Evolutionary conservation across 805 yeast species (phyloP).

Genomic region (Candida germanica): DNA sequence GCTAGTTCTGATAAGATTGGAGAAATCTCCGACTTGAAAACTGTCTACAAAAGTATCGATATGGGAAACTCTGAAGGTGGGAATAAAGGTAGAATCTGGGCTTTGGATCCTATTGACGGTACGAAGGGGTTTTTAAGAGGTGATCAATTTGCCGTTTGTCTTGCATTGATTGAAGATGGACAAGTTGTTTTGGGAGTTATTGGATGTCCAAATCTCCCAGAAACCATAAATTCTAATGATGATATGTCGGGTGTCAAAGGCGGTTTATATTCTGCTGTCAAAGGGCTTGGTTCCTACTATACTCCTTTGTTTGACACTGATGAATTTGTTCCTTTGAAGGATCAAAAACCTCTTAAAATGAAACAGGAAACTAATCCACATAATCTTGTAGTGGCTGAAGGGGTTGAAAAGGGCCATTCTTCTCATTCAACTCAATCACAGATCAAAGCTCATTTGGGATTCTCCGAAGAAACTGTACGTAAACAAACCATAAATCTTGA

Average conservation of each 20-base stretch:
- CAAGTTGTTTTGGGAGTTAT: constrained; percentile 85
- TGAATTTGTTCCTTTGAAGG: constrained; percentile 31
- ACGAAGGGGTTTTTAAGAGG: constrained; percentile 94
- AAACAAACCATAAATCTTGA: constrained; percentile 75
- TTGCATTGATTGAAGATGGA: constrained; percentile 85
- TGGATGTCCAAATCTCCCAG: constrained; percentile 91
- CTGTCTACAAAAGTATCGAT: constrained; percentile 67
- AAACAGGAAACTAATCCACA: constrained; percentile 43
- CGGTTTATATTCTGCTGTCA: constrained; percentile 71
- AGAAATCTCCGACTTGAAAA: constrained; percentile 38
- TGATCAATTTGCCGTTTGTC: constrained; percentile 94
- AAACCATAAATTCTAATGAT: constrained; percentile 37
- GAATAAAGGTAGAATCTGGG: constrained; percentile 82
- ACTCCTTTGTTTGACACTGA: constrained; percentile 33
- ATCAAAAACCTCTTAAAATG: constrained; percentile 48
- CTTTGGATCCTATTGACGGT: constrained; percentile 97
- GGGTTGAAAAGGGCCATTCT: constrained; percentile 94
- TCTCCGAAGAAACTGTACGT: constrained; percentile 48
- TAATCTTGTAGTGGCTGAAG: constrained; percentile 75
- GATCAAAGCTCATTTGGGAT: constrained; percentile 60
- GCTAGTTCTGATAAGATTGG: constrained; percentile 35
- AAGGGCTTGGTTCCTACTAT: constrained; percentile 65
- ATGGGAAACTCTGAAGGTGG: constrained; percentile 83
- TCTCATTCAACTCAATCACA: constrained; percentile 80
- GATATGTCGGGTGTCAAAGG: constrained; percentile 46